Conservation (phyloP, 2,329 filamentous ascomycete genomes). For the Fusarium sp. region DNA sequence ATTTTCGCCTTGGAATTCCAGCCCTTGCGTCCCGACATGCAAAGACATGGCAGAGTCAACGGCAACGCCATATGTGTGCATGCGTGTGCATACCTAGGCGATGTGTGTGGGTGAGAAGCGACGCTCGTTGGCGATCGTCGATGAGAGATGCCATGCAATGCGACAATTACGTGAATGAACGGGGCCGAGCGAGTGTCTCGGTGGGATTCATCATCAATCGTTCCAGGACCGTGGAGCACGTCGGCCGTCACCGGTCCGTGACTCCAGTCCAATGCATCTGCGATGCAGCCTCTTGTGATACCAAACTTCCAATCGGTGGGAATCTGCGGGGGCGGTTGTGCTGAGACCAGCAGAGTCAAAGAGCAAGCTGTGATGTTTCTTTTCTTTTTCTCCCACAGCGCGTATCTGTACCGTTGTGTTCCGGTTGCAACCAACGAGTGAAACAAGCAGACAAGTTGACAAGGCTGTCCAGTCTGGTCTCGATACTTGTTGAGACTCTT, state of each 20-base stretch:
- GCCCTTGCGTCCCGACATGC: background rate
- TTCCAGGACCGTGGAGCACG: slow-evolving; percentile 1
- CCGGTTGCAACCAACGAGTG: background rate
- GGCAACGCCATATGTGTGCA: background rate
- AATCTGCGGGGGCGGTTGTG: background rate
- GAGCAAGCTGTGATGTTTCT: background rate
- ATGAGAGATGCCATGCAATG: slow-evolving; percentile 16
- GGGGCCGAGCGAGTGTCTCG: slow-evolving; percentile 11
- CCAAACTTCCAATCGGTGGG: slow-evolving; percentile 4
- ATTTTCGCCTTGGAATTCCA: background rate
- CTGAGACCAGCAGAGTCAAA: background rate
- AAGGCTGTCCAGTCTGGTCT: background rate
- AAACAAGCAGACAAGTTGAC: background rate
- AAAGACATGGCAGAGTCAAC: background rate
- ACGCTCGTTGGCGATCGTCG: slow-evolving; percentile 2
- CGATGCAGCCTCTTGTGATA: slow-evolving; percentile 1
- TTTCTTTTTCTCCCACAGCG: slow-evolving; percentile 2
- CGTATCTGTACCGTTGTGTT: slow-evolving; percentile 1
- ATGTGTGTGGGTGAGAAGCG: background rate
- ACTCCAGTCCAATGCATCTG: background rate
- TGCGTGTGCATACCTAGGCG: background rate
- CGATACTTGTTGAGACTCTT: background rate
- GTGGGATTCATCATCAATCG: slow-evolving; percentile 2
- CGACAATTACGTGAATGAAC: slow-evolving; percentile 19
- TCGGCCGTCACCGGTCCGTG: slow-evolving; percentile 1